These are phyloP conservation scores for Symbiodinium natans DNA, from an alignment of 73 alveolate species.

Conservation along the genomic window DNA sequence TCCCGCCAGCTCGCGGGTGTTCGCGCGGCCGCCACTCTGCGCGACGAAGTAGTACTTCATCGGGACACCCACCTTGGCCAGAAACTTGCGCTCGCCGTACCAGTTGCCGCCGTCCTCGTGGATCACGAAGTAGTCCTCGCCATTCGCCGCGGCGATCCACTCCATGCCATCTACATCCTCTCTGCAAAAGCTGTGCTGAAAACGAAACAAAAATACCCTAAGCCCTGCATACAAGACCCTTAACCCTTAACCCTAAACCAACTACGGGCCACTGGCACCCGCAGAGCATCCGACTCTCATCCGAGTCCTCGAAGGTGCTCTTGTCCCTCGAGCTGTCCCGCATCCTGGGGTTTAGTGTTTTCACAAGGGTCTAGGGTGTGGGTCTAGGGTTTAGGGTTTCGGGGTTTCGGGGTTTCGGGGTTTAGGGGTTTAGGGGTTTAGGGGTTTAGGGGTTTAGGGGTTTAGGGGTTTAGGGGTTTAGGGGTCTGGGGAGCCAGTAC, in stretches of 20 bases:
- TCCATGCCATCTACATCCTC: slow-evolving; percentile 45
- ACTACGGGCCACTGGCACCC: too few relatives aligned
- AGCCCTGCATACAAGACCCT: not conserved
- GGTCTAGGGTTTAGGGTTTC: too few relatives aligned
- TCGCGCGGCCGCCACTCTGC: not conserved
- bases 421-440: too few relatives aligned
- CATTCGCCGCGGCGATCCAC: slow-evolving; percentile 22
- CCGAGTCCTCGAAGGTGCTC: not conserved
- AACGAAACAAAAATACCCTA: too few relatives aligned
- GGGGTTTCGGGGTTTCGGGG: too few relatives aligned
- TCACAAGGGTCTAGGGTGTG: too few relatives aligned
- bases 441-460: too few relatives aligned
- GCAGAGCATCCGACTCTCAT: not conserved
- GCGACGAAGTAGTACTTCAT: not conserved
- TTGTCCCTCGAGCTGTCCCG: not conserved
- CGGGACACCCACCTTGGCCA: slow-evolving; percentile 4
- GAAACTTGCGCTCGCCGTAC: slow-evolving; percentile 12
- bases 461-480: too few relatives aligned
- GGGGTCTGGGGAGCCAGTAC: too few relatives aligned
- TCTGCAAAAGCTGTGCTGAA: too few relatives aligned
- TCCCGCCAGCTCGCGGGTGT: not conserved
- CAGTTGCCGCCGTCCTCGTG: slow-evolving; percentile 26
- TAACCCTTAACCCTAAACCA: not conserved
- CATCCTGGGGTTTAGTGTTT: too few relatives aligned
- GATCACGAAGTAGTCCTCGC: slow-evolving; percentile 16